phyloP scores from a whole-genome alignment of 2,329 filamentous ascomycete genomes.

The Cladosporium velox region DNA sequence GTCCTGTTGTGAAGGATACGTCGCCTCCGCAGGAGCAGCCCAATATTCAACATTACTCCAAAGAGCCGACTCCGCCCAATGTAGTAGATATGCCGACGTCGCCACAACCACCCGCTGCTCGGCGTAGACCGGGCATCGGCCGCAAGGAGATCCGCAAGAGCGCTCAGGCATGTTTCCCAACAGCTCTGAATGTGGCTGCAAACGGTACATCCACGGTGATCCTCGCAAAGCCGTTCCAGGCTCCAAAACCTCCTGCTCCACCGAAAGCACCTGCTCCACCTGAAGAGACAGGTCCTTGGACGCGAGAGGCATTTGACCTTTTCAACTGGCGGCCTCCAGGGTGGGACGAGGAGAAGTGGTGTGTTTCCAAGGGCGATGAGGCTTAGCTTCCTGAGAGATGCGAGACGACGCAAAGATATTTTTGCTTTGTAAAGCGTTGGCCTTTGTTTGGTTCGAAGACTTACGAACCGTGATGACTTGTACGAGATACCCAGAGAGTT shows the following conservation, averaged over 20 bases:
- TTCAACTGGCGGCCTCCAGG: constrained; percentile 61
- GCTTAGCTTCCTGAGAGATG: neutral
- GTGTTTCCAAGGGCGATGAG: constrained; percentile 21
- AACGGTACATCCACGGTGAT: constrained; percentile 34
- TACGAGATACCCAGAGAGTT: constrained; percentile 20
- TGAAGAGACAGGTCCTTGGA: constrained; percentile 64
- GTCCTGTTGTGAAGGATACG: neutral
- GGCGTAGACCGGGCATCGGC: constrained; percentile 5
- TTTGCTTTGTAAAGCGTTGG: constrained; percentile 10
- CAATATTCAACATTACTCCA: neutral
- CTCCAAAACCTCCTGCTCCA: constrained; percentile 28
- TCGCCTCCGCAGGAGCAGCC: neutral
- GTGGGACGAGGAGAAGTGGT: constrained; percentile 38
- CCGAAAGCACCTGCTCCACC: constrained; percentile 23
- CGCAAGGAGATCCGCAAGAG: constrained; percentile 16
- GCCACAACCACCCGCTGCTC: neutral
- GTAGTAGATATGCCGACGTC: neutral
- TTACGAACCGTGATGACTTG: constrained; percentile 15
- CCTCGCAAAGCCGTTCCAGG: constrained; percentile 34
- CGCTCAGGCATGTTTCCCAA: constrained; percentile 13
- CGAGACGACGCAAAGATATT: neutral
- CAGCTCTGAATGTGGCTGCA: constrained; percentile 28
- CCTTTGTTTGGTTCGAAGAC: constrained; percentile 5
- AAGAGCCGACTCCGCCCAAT: neutral
- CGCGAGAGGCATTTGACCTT: constrained; percentile 66